Percentiles rank a stretch among this genome's conserved stretches.
These are phyloP conservation scores for Inga oerstediana DNA, from an alignment of 306 rosid genomes.

Conservation along the genomic window DNA sequence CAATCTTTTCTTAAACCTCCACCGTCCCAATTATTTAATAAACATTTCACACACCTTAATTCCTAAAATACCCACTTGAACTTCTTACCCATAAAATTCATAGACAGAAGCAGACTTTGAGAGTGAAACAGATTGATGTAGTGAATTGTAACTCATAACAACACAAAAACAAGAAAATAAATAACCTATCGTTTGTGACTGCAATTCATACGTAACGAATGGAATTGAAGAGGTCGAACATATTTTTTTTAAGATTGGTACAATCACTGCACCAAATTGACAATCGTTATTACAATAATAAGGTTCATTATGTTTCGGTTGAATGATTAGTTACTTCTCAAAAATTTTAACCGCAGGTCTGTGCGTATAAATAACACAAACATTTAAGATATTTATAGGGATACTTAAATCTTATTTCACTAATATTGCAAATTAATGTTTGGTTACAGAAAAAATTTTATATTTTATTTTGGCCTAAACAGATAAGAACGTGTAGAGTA, in stretches of 20 bases:
- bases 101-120: background rate
- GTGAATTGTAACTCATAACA: background rate
- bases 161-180: background rate
- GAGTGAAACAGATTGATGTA: background rate
- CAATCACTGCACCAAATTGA: background rate
- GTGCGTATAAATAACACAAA: background rate
- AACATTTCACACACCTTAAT: background rate
- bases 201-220: background rate
- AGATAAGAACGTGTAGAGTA: background rate
- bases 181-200: background rate
- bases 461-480: background rate
- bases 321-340: background rate
- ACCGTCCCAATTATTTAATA: background rate
- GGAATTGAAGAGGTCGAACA: background rate
- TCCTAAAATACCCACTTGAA: slow-evolving; percentile 17
- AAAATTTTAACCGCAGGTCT: background rate
- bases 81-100: slow-evolving; percentile 3
- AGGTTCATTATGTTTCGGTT: slow-evolving; percentile 5
- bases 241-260: background rate
- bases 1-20: background rate
- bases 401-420: background rate
- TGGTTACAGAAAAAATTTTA: too few relatives aligned
- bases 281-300: background rate
- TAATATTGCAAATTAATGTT: background rate
- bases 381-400: background rate